phyloP scores from a whole-genome alignment of 768 basidiomycete species.

The Leccinellum albellum region DNA sequence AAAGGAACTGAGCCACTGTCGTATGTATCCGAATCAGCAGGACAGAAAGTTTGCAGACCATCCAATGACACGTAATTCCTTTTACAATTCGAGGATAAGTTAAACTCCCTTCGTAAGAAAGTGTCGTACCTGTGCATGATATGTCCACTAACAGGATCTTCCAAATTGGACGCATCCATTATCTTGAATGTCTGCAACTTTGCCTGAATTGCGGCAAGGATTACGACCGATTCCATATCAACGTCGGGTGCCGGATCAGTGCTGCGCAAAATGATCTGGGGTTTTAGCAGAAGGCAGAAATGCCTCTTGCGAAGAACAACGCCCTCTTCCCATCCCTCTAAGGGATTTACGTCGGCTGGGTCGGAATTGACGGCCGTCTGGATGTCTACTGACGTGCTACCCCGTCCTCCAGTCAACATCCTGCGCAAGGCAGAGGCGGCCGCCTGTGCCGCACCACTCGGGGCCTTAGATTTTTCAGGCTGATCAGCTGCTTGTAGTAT shows the following conservation, averaged over 20 bases:
- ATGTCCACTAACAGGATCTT: conserved; percentile 81
- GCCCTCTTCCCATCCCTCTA: conserved; percentile 70
- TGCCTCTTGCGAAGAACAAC: conserved; percentile 68
- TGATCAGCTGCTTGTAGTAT: conserved; percentile 15
- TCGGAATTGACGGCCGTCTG: conserved; percentile 28
- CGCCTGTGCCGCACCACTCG: conserved; percentile 52
- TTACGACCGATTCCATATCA: conserved; percentile 51
- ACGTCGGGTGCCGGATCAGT: conserved; percentile 38
- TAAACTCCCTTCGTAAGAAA: background rate
- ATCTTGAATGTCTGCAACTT: conserved; percentile 76
- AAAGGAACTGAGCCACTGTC: conserved; percentile 69
- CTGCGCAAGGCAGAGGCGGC: conserved; percentile 65
- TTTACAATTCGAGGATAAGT: conserved; percentile 2
- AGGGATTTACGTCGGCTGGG: conserved; percentile 47
- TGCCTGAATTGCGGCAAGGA: conserved; percentile 76
- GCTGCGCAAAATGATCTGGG: conserved; percentile 79
- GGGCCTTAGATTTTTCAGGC: conserved; percentile 27
- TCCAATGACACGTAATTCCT: conserved; percentile 78
- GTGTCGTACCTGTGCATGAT: conserved; percentile 73
- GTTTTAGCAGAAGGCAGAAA: conserved; percentile 84
- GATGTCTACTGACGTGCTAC: conserved; percentile 42
- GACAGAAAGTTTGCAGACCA: conserved; percentile 87
- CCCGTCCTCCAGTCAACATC: conserved; percentile 54
- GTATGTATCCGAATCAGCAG: conserved; percentile 41
- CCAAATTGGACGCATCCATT: conserved; percentile 71